These are phyloP conservation scores for Tetrahymena elliotti DNA, from an alignment of 73 alveolate species.

Conservation along the genomic window DNA sequence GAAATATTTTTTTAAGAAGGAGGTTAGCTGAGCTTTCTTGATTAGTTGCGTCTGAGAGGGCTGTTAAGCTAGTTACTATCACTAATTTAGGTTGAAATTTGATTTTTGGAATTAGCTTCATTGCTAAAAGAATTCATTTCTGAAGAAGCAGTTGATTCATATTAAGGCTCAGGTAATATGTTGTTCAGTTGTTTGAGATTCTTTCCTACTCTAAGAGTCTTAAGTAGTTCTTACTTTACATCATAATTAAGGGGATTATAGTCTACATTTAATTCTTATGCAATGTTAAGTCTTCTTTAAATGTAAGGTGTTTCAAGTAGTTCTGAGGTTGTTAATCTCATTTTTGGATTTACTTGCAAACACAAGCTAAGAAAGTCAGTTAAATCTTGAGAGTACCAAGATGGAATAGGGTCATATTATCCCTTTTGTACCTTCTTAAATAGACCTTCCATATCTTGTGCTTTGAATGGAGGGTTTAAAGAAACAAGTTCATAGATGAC, in stretches of 20 bases:
- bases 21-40: neutral
- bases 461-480: conserved; percentile 87
- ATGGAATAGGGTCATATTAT: conserved; percentile 69
- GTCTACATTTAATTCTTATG: neutral
- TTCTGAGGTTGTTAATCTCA: conserved; percentile 67
- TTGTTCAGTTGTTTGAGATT: neutral
- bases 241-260: neutral
- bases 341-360: conserved; percentile 68
- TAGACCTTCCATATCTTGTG: conserved; percentile 74
- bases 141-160: neutral
- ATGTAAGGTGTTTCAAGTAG: conserved; percentile 40
- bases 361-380: conserved; percentile 57
- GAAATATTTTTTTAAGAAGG: neutral
- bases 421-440: conserved; percentile 83
- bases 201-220: neutral
- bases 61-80: neutral
- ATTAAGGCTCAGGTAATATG: neutral
- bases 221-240: neutral
- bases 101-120: neutral
- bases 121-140: neutral
- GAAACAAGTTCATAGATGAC: conserved; percentile 89
- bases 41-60: neutral
- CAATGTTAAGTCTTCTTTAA: neutral
- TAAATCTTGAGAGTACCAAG: conserved; percentile 65
- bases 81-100: neutral